Evolutionary conservation across 768 basidiomycete species (phyloP).

Genomic region (Phlegmacium glaucopus): DNA sequence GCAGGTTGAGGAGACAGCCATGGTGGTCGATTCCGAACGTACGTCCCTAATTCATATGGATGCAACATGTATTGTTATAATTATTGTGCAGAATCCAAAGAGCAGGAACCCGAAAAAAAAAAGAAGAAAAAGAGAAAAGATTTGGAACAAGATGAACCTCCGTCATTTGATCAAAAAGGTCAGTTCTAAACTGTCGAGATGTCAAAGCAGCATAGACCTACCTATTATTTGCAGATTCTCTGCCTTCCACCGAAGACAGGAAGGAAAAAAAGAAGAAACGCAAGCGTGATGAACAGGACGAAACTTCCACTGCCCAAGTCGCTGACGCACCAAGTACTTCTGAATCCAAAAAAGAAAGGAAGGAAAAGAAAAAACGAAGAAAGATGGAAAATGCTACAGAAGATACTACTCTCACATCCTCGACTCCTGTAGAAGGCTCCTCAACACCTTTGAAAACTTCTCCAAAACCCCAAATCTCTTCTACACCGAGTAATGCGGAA

Average conservation of each 20-base stretch:
- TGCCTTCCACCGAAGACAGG: constrained; percentile 19
- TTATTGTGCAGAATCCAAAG: constrained; percentile 2
- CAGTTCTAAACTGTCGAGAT: not conserved
- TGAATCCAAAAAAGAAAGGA: constrained; percentile 32
- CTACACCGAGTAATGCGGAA: constrained; percentile 28
- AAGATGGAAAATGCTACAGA: constrained; percentile 25
- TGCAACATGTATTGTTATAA: not conserved
- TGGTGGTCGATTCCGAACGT: constrained; percentile 18
- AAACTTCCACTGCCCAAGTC: constrained; percentile 5
- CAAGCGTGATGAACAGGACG: constrained; percentile 32
- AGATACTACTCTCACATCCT: constrained; percentile 14
- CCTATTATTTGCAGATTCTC: not conserved
- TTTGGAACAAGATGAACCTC: constrained; percentile 14
- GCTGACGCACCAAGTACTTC: constrained; percentile 3
- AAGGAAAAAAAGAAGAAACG: constrained; percentile 41
- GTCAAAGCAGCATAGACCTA: not conserved
- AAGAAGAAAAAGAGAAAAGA: constrained; percentile 25
- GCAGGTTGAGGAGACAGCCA: constrained; percentile 8
- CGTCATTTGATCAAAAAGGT: constrained; percentile 23
- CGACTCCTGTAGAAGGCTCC: constrained; percentile 15
- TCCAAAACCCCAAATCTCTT: constrained; percentile 17
- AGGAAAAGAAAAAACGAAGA: constrained; percentile 41
- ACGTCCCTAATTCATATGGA: constrained; percentile 5
- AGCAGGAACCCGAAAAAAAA: constrained; percentile 21
- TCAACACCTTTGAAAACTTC: constrained; percentile 14